Conservation (phyloP, 768 basidiomycete genomes). For the Melanogaster broomeanus region DNA sequence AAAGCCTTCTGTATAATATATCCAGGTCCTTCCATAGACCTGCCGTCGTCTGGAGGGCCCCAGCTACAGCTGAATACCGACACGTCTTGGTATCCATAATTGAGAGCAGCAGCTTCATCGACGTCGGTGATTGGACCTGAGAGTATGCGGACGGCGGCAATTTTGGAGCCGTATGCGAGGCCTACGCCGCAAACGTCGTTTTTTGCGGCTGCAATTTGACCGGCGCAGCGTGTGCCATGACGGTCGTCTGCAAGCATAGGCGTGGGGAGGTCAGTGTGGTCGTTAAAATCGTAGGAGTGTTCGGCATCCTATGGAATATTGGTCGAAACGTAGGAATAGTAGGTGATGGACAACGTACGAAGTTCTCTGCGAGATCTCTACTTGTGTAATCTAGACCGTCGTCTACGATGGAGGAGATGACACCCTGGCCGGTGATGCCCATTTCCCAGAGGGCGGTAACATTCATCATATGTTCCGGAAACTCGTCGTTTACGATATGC, state of each 20-base stretch:
- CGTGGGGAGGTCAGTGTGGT: slow-evolving; percentile 83
- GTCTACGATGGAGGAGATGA: slow-evolving; percentile 89
- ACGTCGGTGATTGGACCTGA: slow-evolving; percentile 93
- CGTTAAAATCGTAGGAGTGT: slow-evolving; percentile 96
- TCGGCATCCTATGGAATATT: slow-evolving; percentile 63
- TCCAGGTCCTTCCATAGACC: slow-evolving; percentile 91
- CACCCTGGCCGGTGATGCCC: slow-evolving; percentile 84
- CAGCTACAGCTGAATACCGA: slow-evolving; percentile 96
- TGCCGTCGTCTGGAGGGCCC: slow-evolving; percentile 96
- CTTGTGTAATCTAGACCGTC: slow-evolving; percentile 93
- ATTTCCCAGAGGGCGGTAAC: slow-evolving; percentile 91
- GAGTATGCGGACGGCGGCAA: slow-evolving; percentile 94
- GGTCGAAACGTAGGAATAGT: neutral
- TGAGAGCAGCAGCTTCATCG: slow-evolving; percentile 94
- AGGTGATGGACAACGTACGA: slow-evolving; percentile 57
- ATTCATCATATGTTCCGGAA: slow-evolving; percentile 85
- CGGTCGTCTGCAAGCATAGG: slow-evolving; percentile 90
- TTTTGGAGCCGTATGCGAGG: slow-evolving; percentile 87
- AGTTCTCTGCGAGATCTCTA: slow-evolving; percentile 86
- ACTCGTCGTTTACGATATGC: slow-evolving; percentile 91
- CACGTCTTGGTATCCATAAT: slow-evolving; percentile 90
- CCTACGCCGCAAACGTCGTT: slow-evolving; percentile 95
- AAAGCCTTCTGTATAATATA: slow-evolving; percentile 93
- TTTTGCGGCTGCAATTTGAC: slow-evolving; percentile 90
- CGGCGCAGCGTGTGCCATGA: slow-evolving; percentile 97